Evolutionary conservation across 208 protist genomes (phyloP).

Genomic region (Crithidia bombi): DNA sequence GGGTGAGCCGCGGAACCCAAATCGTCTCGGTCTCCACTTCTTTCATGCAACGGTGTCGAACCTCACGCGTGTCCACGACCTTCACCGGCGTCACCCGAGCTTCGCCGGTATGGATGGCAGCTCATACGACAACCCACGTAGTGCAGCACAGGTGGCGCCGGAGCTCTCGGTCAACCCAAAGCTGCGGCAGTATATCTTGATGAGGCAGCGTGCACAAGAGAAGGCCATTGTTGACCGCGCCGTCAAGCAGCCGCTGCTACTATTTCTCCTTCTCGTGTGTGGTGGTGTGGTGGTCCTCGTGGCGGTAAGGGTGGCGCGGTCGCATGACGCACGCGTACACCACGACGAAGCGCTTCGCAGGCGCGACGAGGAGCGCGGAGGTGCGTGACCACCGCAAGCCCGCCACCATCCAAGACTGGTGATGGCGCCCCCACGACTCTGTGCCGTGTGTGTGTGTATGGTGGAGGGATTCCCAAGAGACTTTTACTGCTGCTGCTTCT

Average conservation of each 20-base stretch:
- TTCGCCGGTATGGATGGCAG: conserved; percentile 59
- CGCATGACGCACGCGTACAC: conserved; percentile 9
- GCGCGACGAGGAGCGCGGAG: conserved; percentile 24
- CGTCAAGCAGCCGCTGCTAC: conserved; percentile 24
- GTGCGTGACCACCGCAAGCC: not conserved
- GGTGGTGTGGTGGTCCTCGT: conserved; percentile 18
- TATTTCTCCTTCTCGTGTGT: conserved; percentile 24
- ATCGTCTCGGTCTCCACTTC: conserved; percentile 19
- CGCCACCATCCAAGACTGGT: too few relatives aligned
- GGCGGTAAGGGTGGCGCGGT: conserved; percentile 1
- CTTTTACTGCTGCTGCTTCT: too few relatives aligned
- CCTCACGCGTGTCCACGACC: conserved; percentile 29
- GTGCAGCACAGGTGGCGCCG: conserved; percentile 28
- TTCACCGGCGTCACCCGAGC: conserved; percentile 29
- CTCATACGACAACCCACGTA: conserved; percentile 41
- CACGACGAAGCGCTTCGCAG: conserved; percentile 17
- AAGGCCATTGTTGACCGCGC: conserved; percentile 46
- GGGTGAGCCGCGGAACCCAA: conserved; percentile 6
- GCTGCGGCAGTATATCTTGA: conserved; percentile 48
- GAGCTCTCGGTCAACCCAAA: conserved; percentile 32
- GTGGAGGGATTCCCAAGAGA: too few relatives aligned
- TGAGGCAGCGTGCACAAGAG: conserved; percentile 45
- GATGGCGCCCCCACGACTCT: too few relatives aligned
- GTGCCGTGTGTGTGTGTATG: too few relatives aligned
- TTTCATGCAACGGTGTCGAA: conserved; percentile 8